Evolutionary conservation across 257 asterid genomes (phyloP).

Genomic region (Solanum tacnaense): DNA sequence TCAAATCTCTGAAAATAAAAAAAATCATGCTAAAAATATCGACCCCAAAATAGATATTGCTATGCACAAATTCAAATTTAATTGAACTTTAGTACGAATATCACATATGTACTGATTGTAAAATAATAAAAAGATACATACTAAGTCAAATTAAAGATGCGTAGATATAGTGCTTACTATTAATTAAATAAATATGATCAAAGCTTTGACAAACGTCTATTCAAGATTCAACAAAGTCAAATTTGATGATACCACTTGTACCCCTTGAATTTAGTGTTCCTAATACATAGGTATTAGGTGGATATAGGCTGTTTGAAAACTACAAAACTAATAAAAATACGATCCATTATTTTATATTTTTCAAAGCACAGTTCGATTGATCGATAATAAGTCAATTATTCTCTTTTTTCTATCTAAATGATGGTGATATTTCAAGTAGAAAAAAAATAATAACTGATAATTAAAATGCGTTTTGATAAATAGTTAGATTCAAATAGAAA

Average conservation of each 20-base stretch:
- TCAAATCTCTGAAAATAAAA: accelerated
- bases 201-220: neutral
- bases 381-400: neutral
- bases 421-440: no score
- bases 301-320: neutral
- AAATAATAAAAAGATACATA: no score
- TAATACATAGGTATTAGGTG: neutral
- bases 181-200: no score
- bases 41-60: neutral
- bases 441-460: no score
- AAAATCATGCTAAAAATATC: neutral
- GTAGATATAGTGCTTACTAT: no score
- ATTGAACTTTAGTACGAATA: neutral
- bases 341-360: neutral
- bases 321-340: neutral
- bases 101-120: no score
- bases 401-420: no score
- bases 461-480: no score
- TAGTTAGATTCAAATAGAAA: neutral
- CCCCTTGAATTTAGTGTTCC: neutral
- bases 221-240: neutral
- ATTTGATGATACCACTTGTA: neutral
- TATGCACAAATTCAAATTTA: neutral
- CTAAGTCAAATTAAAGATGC: no score
- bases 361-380: neutral